Evolutionary conservation across 2,329 filamentous ascomycete genomes (phyloP).

Genomic region (Alternaria arbusti): DNA sequence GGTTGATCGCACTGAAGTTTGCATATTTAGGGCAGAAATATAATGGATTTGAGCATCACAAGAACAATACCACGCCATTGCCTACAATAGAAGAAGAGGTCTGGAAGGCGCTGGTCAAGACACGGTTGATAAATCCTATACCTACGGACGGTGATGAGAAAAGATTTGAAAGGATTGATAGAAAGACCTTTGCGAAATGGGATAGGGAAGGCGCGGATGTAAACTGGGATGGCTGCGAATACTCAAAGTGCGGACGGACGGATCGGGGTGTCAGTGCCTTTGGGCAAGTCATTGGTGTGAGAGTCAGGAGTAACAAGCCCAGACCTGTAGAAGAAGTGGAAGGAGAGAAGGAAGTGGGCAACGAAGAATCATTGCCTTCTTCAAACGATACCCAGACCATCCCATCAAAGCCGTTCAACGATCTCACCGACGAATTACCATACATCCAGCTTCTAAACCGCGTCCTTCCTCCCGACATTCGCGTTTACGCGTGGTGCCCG

Average conservation of each 20-base stretch:
- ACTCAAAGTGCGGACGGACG: conserved; percentile 93
- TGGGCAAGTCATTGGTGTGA: conserved; percentile 87
- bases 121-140: conserved; percentile 69
- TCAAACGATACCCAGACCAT: conserved; percentile 17
- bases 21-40: conserved; percentile 92
- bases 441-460: conserved; percentile 87
- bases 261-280: conserved; percentile 95
- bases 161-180: conserved; percentile 43
- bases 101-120: conserved; percentile 87
- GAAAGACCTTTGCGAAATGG: conserved; percentile 45
- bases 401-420: conserved; percentile 60
- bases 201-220: conserved; percentile 56
- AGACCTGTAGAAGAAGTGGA: conserved; percentile 7
- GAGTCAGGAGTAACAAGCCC: conserved; percentile 80
- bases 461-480: conserved; percentile 86
- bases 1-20: conserved; percentile 88
- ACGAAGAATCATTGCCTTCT: neutral
- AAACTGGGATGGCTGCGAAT: conserved; percentile 84
- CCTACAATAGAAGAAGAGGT: conserved; percentile 92
- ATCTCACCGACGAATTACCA: conserved; percentile 78
- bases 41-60: conserved; percentile 90
- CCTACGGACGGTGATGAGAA: conserved; percentile 20
- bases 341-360: neutral
- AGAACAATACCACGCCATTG: conserved; percentile 69
- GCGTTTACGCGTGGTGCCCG: conserved; percentile 91